phyloP scores from a whole-genome alignment of 352 stramenopile genomes.

The Pythium apleroticum region DNA sequence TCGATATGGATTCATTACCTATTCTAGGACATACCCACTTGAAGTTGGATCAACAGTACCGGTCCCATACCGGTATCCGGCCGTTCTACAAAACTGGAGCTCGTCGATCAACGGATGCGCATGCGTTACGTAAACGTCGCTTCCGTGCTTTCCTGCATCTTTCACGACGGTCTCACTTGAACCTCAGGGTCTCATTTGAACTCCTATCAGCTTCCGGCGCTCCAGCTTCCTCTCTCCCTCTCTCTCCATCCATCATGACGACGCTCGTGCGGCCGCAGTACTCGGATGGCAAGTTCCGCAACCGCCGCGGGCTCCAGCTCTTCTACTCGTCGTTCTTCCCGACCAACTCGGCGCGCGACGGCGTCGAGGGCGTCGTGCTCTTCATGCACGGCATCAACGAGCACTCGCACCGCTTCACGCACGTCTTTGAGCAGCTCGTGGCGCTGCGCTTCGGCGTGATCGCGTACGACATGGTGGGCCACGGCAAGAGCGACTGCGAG shows the following conservation, averaged over 20 bases:
- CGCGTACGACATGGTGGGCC: conserved; percentile 61
- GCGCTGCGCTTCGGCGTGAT: conserved; percentile 48
- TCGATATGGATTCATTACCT: background rate
- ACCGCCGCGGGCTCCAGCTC: conserved; percentile 45
- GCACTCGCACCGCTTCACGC: conserved; percentile 56
- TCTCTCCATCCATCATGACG: background rate
- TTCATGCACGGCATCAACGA: conserved; percentile 70
- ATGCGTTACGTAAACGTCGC: background rate
- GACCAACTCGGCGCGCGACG: conserved; percentile 13
- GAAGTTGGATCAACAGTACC: background rate
- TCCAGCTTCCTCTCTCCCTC: background rate
- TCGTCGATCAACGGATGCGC: background rate
- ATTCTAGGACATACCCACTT: background rate
- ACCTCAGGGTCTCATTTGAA: background rate
- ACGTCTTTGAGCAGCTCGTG: conserved; percentile 57
- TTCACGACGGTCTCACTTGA: background rate
- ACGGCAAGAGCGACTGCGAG: conserved; percentile 59
- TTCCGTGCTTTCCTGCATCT: too few relatives aligned
- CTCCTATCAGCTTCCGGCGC: background rate
- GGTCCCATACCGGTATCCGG: background rate
- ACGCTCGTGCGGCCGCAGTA: conserved; percentile 14
- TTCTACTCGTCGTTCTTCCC: conserved; percentile 63
- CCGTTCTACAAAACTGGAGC: background rate
- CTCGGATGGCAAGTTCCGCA: conserved; percentile 43
- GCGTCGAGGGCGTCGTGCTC: conserved; percentile 48